Evolutionary conservation across 2,329 filamentous ascomycete genomes (phyloP), one percentile per base, ranked within the genome.

Genomic region (Sclerotinia borealis): DNA sequence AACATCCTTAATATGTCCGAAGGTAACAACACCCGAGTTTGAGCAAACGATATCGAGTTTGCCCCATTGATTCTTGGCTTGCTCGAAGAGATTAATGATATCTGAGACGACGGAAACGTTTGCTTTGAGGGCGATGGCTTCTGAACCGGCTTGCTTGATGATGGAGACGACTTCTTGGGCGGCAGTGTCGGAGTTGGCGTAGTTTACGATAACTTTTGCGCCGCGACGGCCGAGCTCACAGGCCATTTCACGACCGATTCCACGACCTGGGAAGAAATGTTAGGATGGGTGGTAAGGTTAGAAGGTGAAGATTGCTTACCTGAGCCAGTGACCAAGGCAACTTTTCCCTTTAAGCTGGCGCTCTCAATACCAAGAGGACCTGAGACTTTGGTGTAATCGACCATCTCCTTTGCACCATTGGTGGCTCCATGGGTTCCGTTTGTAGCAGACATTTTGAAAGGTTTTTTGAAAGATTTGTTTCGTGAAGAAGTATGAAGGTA

Each of bases 241-340:
- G 60, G 86, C 86, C 80, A 89, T 88, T 69, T 84, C 83, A 60
- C 83, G 81, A 65, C 86, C 86, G 68, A 89, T 88, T 69, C 86
- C 86, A 74, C 86, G 84, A 71, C 84, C 80, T 84, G 64, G 51
- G 39, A 56, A 15, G 22, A 3, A 34, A 19, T 36, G 41, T 29
- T 41, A 22, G 27, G 11, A 19, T 45, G 15, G 27, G 34, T 5
- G 22, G 17, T 10, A 39, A 36, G 19, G 36, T 5, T 5, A 5
- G 13, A 17, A 17, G 6, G 17, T n/a, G n/a, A 25, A 34, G 31
- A 41, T 39, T 22, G 2, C 61, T 51, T 65, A 71, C 71, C 70
- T 59, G 73, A 71, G 22, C 73, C 73, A n/a, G 73, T 76, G 19
- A 76, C 70, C 49, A 76, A 56, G 31, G 60, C 50, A 31, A 63